Conservation (phyloP, 2,329 filamentous ascomycete genomes). For the Colletotrichum magnum region DNA sequence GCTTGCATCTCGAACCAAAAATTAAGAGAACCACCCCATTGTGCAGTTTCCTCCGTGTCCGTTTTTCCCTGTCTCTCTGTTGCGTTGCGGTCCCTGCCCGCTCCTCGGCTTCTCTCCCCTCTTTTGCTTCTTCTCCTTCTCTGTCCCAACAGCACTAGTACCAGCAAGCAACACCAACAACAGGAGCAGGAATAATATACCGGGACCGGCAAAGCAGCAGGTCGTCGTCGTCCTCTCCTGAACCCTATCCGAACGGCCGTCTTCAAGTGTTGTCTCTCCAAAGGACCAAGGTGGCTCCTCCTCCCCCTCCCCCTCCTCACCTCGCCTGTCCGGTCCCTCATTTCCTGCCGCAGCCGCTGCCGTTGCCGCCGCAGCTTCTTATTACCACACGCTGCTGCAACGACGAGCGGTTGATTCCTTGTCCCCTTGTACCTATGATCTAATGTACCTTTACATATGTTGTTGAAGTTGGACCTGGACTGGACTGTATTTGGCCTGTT, state of each 20-base stretch:
- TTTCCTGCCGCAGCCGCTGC: constrained; percentile 50
- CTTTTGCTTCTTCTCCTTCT: constrained; percentile 17
- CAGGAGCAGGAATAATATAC: neutral
- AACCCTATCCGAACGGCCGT: constrained; percentile 26
- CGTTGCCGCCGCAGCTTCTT: constrained; percentile 36
- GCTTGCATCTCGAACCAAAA: constrained; percentile 65
- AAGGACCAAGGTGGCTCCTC: constrained; percentile 28
- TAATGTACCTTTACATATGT: constrained; percentile 37
- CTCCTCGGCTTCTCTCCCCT: constrained; percentile 1
- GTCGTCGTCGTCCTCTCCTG: constrained; percentile 13
- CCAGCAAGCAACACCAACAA: constrained; percentile 12
- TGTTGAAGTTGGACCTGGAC: constrained; percentile 34
- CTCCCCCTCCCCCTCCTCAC: constrained; percentile 45
- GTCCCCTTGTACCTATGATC: constrained; percentile 26
- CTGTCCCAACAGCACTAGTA: neutral
- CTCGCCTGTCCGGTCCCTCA: constrained; percentile 45
- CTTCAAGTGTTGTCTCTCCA: constrained; percentile 45
- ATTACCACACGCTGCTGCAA: constrained; percentile 30
- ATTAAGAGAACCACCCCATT: constrained; percentile 27
- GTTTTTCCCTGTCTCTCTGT: constrained; percentile 17
- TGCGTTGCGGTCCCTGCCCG: neutral
- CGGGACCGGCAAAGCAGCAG: neutral
- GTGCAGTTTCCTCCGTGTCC: constrained; percentile 30
- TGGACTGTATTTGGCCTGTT: constrained; percentile 26
- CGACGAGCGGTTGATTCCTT: neutral